A percentile compares a stretch with the other conserved stretches of the same genome.
Evolutionary conservation across 2,329 filamentous ascomycete species (phyloP).

Genomic region (Achaetomium macrosporum): DNA sequence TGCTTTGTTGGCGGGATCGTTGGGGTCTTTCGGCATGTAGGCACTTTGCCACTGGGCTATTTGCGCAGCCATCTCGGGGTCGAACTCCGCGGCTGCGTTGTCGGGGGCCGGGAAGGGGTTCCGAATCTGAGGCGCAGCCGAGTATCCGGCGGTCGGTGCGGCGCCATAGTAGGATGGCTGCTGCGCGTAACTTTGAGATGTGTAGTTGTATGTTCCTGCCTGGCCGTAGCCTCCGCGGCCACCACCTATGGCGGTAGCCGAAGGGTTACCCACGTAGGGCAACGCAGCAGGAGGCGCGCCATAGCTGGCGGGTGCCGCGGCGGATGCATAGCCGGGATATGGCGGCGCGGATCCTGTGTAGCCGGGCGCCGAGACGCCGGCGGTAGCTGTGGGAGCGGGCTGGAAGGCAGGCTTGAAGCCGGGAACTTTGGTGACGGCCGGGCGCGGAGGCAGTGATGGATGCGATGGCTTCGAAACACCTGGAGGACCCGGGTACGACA

Average conservation of each 20-base stretch:
- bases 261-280: conserved; percentile 27
- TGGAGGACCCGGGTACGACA: conserved; percentile 85
- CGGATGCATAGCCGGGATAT: conserved; percentile 25
- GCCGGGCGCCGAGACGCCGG: conserved; percentile 25
- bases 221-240: conserved; percentile 22
- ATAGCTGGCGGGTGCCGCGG: conserved; percentile 36
- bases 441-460: conserved; percentile 70
- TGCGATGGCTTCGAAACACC: conserved; percentile 52
- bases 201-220: conserved; percentile 16
- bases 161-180: conserved; percentile 36
- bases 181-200: conserved; percentile 16
- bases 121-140: conserved; percentile 60
- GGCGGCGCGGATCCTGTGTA: conserved; percentile 20
- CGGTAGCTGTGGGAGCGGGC: conserved; percentile 26
- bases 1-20: conserved; percentile 23
- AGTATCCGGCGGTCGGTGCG: conserved; percentile 35
- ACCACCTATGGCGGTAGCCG: conserved; percentile 33
- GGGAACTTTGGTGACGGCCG: conserved; percentile 53
- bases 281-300: conserved; percentile 32
- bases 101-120: conserved; percentile 73
- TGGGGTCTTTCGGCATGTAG: conserved; percentile 62
- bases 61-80: conserved; percentile 82
- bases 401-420: conserved; percentile 50
- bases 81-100: conserved; percentile 40
- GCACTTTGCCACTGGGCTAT: conserved; percentile 94